Conservation (phyloP, 257 asterid species). For the Asclepias syriaca region DNA sequence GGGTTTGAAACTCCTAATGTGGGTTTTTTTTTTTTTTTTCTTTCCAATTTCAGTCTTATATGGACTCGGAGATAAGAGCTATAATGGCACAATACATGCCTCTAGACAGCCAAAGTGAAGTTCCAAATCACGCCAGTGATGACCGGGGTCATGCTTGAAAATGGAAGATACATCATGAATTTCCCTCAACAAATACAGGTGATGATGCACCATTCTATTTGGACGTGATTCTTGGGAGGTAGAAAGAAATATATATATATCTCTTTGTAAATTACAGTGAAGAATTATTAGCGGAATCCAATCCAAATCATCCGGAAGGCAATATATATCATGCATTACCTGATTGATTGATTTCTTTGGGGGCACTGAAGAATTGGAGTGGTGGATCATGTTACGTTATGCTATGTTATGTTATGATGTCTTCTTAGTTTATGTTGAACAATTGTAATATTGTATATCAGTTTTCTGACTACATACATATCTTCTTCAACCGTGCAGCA, state of each 20-base stretch:
- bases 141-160: constrained; percentile 58
- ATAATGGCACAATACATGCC: constrained; percentile 98
- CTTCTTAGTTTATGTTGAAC: constrained; percentile 1
- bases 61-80: constrained; percentile 94
- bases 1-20: neutral
- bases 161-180: neutral
- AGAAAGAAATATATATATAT: constrained; percentile 7
- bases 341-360: neutral
- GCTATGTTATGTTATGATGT: neutral
- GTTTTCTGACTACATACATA: neutral
- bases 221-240: constrained; percentile 18
- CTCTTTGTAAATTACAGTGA: constrained; percentile 16
- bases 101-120: constrained; percentile 71
- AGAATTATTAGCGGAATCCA: constrained; percentile 12
- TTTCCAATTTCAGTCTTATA: constrained; percentile 52
- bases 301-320: neutral
- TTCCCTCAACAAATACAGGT: constrained; percentile 6
- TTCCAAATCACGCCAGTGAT: constrained; percentile 47
- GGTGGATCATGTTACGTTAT: constrained; percentile 8
- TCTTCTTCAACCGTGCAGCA: neutral
- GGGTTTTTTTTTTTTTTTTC: neutral
- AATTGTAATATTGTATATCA: constrained; percentile 9
- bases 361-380: constrained; percentile 12
- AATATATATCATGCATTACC: neutral
- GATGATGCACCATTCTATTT: constrained; percentile 14